phyloP scores from a whole-genome alignment of 2,329 filamentous ascomycete species.

The Arthroderma sp. region DNA sequence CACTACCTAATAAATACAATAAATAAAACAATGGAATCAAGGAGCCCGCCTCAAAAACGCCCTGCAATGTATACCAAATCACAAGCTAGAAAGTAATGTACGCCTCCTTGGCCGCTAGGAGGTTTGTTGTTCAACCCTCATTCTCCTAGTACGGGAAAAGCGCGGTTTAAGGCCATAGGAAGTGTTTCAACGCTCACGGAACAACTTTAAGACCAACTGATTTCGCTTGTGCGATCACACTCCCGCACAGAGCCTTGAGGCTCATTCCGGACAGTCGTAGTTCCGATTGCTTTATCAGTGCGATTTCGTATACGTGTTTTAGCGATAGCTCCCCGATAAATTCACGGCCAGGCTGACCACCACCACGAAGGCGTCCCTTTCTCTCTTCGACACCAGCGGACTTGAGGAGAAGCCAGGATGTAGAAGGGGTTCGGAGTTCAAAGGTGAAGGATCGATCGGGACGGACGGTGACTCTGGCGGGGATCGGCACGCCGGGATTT shows the following conservation, averaged over 20 bases:
- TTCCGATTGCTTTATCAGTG: slow-evolving; percentile 83
- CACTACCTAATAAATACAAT: too few relatives aligned
- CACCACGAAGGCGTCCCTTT: slow-evolving; percentile 64
- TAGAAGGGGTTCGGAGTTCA: slow-evolving; percentile 86
- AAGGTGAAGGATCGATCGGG: slow-evolving; percentile 89
- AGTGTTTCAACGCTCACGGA: slow-evolving; percentile 32
- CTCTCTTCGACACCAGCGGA: slow-evolving; percentile 60
- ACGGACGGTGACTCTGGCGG: slow-evolving; percentile 79
- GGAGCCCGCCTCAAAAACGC: too few relatives aligned
- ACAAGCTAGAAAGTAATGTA: too few relatives aligned
- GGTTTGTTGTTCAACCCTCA: too few relatives aligned
- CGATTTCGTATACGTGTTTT: slow-evolving; percentile 96
- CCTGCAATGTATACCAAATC: too few relatives aligned
- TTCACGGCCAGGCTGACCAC: slow-evolving; percentile 60
- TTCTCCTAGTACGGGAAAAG: too few relatives aligned
- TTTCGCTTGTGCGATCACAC: slow-evolving; percentile 61
- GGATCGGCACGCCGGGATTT: slow-evolving; percentile 68
- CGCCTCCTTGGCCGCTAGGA: too few relatives aligned
- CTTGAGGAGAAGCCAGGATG: slow-evolving; percentile 74
- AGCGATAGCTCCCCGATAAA: slow-evolving; percentile 73
- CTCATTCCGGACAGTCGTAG: slow-evolving; percentile 57
- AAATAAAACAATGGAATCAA: too few relatives aligned
- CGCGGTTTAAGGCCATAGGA: too few relatives aligned
- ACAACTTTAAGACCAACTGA: slow-evolving; percentile 62
- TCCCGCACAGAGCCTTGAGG: slow-evolving; percentile 58